phyloP scores from a whole-genome alignment of 495 filamentous ascomycete species.

The Articulospora tetracladia region DNA sequence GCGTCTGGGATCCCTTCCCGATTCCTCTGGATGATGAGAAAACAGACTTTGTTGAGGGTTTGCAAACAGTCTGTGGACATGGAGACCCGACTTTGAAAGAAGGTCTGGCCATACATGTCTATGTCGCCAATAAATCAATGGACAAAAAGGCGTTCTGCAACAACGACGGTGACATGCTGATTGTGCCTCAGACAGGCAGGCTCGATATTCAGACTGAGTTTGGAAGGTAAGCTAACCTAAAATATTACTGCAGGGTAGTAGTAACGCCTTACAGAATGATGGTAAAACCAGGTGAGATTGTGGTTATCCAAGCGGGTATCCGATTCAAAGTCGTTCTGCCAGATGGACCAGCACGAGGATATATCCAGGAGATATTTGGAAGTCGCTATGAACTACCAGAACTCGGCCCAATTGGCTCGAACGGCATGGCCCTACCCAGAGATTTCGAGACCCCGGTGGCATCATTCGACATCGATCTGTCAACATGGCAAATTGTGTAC shows the following conservation, averaged over 20 bases:
- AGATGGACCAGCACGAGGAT: conserved; percentile 58
- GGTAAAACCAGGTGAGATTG: conserved; percentile 66
- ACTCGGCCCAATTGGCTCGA: conserved; percentile 67
- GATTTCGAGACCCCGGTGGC: conserved; percentile 70
- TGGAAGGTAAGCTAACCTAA: background rate
- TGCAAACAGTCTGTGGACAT: conserved; percentile 47
- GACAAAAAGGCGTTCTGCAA: conserved; percentile 62
- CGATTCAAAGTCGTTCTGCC: conserved; percentile 60
- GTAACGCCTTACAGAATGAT: conserved; percentile 36
- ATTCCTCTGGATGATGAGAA: background rate
- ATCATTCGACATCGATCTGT: conserved; percentile 47
- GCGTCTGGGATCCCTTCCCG: conserved; percentile 7
- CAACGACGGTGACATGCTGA: conserved; percentile 67
- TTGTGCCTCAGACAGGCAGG: conserved; percentile 63
- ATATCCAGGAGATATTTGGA: conserved; percentile 38
- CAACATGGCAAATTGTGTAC: conserved; percentile 42
- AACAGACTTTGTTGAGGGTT: conserved; percentile 8
- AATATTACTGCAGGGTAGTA: background rate
- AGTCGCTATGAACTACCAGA: conserved; percentile 66
- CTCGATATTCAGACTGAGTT: conserved; percentile 67
- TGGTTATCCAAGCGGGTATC: conserved; percentile 65
- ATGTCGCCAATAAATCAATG: conserved; percentile 64
- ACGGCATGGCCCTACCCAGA: conserved; percentile 64
- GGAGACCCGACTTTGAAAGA: conserved; percentile 64
- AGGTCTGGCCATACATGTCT: conserved; percentile 63